Conservation (phyloP, 371 early-diverging fungal species). For the Umbelopsis sp. region DNA sequence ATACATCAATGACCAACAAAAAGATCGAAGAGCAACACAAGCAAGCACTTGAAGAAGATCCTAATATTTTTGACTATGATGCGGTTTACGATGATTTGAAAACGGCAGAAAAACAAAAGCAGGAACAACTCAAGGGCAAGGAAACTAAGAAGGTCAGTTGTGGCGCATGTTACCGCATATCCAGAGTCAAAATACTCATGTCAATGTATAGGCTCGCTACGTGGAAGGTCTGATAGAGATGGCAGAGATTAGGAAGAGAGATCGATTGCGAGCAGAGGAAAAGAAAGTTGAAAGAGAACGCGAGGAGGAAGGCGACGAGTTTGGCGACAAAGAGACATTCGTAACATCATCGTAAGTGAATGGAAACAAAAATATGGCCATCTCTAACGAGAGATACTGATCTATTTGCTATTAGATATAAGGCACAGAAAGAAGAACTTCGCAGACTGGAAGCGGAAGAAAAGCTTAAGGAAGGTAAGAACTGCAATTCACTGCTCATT, state of each 20-base stretch:
- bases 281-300: constrained; percentile 77
- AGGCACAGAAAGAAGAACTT: constrained; percentile 80
- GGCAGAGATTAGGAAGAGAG: constrained; percentile 82
- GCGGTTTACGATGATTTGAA: constrained; percentile 88
- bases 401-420: constrained; percentile 49
- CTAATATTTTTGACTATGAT: constrained; percentile 90
- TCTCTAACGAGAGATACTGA: background rate
- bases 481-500: too few relatives aligned
- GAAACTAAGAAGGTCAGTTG: constrained; percentile 32
- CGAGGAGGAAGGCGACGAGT: constrained; percentile 58
- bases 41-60: constrained; percentile 78
- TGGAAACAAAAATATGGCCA: background rate
- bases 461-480: constrained; percentile 56
- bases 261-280: constrained; percentile 82
- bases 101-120: constrained; percentile 58
- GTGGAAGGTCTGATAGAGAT: constrained; percentile 75
- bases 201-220: constrained; percentile 70
- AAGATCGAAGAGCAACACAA: constrained; percentile 57
- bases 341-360: constrained; percentile 77
- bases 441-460: constrained; percentile 84
- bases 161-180: constrained; percentile 37
- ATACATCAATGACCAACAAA: constrained; percentile 31
- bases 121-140: constrained; percentile 43
- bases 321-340: constrained; percentile 79
- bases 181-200: constrained; percentile 15